Evolutionary conservation across 257 asterid species (phyloP), one percentile per base, ranked within the genome.

Genomic region (Solanum dulcamara): DNA sequence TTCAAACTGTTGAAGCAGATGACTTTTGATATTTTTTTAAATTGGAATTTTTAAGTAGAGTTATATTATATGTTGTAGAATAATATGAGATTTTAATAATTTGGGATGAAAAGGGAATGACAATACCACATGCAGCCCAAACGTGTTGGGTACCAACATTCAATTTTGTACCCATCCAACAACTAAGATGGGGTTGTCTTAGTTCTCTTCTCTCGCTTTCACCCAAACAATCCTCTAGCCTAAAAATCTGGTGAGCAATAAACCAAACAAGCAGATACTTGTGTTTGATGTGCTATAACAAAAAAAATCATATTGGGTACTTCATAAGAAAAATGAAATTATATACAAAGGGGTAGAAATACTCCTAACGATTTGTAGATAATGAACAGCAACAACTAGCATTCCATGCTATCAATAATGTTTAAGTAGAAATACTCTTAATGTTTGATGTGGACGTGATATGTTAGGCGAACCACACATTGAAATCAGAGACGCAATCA

Each of bases 71-170:
- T n/a, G 10, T 14, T 32, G 42, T 30, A 5, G 79, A 46, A 64
- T n/a, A 46, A 64, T n/a, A 17, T 32, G n/a, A 30, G 0, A 2
- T 57, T 81, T 15, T 40, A 38, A 35, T 33, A 64, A 37, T 82
- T 60, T n/a, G 40, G 40, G 42, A 60, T 64, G 38, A 82, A 82
- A 82, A 38, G 40, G 24, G 72, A 30, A 81, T 22, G 85, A 89
- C 83, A 85, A 57, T 28, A 40, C 84, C 87, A 85, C 89, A 38
- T 57, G 84, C 55, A 66, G 64, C 83, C 83, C 60, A 77, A 70
- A 80, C 85, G 86, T 37, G 84, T 48, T 80, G n/a, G 87, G 84
- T 83, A 40, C 87, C 86, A 60, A 82, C 55, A 83, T 85, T 89
- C 20, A 87, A 85, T 85, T 87, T 68, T 62, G 84, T 46, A 79